A percentile compares a stretch with the other conserved stretches of the same genome.
These are phyloP conservation scores for Hypholoma sublateritium DNA, from an alignment of 768 basidiomycete species.

Conservation along the genomic window DNA sequence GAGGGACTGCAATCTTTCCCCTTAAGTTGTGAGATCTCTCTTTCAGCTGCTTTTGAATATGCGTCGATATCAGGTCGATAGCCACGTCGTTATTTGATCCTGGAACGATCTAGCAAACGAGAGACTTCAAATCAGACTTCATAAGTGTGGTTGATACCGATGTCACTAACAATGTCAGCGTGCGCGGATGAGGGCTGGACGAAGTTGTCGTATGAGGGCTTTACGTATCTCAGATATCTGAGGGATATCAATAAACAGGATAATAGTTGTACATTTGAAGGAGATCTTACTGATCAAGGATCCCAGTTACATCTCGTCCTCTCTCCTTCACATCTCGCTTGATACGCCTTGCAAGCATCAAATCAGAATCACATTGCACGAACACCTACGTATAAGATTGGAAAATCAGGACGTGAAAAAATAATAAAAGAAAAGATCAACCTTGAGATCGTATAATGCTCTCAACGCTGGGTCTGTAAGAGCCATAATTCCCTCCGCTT, in stretches of 20 bases:
- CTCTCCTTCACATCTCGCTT: slow-evolving; percentile 86
- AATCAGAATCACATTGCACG: slow-evolving; percentile 91
- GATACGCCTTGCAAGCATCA: slow-evolving; percentile 95
- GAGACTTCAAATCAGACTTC: not conserved
- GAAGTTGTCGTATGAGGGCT: slow-evolving; percentile 92
- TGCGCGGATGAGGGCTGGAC: slow-evolving; percentile 83
- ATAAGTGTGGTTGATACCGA: not conserved
- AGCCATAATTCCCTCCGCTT: slow-evolving; percentile 91
- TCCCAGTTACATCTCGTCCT: slow-evolving; percentile 80
- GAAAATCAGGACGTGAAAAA: not conserved
- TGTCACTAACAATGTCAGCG: slow-evolving; percentile 77
- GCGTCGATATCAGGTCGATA: slow-evolving; percentile 90
- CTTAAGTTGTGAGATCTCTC: slow-evolving; percentile 77
- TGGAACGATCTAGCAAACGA: slow-evolving; percentile 78
- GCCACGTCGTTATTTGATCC: slow-evolving; percentile 88
- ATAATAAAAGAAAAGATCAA: slow-evolving; percentile 16
- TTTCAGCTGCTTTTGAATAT: slow-evolving; percentile 81
- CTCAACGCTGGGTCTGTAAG: slow-evolving; percentile 79
- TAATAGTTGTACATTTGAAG: too few species aligned
- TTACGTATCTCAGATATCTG: slow-evolving; percentile 93
- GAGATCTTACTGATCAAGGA: slow-evolving; percentile 76
- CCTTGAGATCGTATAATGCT: slow-evolving; percentile 90
- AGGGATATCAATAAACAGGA: not conserved
- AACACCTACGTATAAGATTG: slow-evolving; percentile 53
- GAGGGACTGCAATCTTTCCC: slow-evolving; percentile 64